Evolutionary conservation across 768 basidiomycete genomes (phyloP).

Genomic region (Trametes coccinea): DNA sequence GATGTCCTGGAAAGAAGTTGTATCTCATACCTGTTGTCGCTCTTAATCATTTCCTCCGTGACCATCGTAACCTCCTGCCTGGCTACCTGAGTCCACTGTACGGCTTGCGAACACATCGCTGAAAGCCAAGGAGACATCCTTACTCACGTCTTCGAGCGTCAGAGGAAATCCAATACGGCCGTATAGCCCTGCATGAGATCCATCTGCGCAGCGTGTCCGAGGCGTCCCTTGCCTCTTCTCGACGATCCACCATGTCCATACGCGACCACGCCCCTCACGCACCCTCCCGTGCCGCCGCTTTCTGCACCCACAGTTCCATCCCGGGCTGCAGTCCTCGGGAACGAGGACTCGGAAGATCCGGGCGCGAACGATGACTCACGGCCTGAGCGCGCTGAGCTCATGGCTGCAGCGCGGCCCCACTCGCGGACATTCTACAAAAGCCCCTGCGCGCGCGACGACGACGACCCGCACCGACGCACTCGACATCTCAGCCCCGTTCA

Average conservation of each 20-base stretch:
- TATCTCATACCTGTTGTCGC: constrained; percentile 26
- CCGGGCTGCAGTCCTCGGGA: background rate
- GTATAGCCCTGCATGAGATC: too few species aligned
- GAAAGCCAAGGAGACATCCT: too few species aligned
- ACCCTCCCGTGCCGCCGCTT: background rate
- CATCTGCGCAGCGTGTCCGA: too few species aligned
- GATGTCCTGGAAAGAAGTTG: constrained; percentile 16
- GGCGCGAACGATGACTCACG: constrained; percentile 6
- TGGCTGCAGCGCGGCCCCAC: constrained; percentile 16
- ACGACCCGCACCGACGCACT: background rate
- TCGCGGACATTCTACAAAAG: background rate
- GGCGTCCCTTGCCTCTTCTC: background rate
- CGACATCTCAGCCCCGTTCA: constrained; percentile 16
- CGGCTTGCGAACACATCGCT: too few species aligned
- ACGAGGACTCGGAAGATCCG: background rate
- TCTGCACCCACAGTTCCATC: background rate
- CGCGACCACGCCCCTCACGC: background rate
- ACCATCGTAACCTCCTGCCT: background rate
- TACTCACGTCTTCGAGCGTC: too few species aligned
- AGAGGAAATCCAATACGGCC: too few species aligned
- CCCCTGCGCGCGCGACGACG: background rate
- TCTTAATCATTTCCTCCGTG: constrained; percentile 13
- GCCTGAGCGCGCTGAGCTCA: constrained; percentile 6
- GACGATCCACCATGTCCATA: background rate
- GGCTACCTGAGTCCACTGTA: too few species aligned